These are phyloP conservation scores for Aspergillus indologenus DNA, from an alignment of 495 filamentous ascomycete genomes.

Conservation along the genomic window DNA sequence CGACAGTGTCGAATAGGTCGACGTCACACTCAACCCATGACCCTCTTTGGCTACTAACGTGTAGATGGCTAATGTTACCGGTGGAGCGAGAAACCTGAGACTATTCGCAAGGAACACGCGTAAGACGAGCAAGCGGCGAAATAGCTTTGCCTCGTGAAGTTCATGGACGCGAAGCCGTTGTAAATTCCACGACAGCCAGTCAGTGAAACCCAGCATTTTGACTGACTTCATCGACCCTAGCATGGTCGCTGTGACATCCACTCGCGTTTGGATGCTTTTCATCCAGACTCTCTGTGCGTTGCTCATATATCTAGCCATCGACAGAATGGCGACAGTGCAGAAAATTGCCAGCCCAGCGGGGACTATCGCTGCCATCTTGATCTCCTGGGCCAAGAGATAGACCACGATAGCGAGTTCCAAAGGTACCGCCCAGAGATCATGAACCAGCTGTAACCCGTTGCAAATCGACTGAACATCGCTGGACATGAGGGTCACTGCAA, in stretches of 20 bases:
- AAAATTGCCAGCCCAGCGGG: too few species aligned
- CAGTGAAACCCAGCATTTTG: constrained; percentile 39
- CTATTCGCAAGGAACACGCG: not conserved
- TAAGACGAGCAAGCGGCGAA: not conserved
- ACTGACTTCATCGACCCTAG: constrained; percentile 41
- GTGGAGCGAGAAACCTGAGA: not conserved
- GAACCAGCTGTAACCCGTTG: not conserved
- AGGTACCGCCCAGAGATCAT: not conserved
- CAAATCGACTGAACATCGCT: not conserved
- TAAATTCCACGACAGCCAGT: too few species aligned
- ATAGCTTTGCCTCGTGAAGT: too few species aligned
- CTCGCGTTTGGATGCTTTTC: constrained; percentile 31
- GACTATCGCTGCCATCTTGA: not conserved
- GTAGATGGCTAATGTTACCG: not conserved
- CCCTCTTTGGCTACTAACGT: not conserved
- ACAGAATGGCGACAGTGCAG: not conserved
- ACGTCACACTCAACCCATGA: not conserved
- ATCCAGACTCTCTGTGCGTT: constrained; percentile 27
- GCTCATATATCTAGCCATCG: not conserved
- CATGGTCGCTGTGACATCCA: constrained; percentile 33
- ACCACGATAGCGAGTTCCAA: not conserved
- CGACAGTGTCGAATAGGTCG: not conserved
- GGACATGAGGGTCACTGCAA: not conserved
- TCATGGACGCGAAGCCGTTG: too few species aligned
- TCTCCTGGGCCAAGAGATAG: not conserved